Evolutionary conservation across 78 protist genomes (phyloP), one percentile per base, ranked within the genome.

Genomic region (Dictyostelium capitatum): DNA sequence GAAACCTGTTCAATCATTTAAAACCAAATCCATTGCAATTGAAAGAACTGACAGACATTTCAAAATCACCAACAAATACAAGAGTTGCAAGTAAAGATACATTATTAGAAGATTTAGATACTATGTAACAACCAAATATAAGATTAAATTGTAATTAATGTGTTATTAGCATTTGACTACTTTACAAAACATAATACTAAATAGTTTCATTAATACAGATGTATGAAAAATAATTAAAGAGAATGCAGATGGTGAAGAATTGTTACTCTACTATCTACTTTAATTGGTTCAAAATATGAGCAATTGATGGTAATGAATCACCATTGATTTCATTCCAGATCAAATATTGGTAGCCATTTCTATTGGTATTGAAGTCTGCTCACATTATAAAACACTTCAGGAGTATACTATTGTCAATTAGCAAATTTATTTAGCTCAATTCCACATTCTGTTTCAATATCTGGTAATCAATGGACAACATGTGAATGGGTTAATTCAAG

Each of bases 261-360:
- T 98, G 28, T 48, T 64, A 11, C n/a, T n/a, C n/a, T 57, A 82
- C 30, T 95, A 97, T 51, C 57, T 98, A 59, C 97, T 98, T 10
- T 99, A 98, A 82, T 84, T 98, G 47, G 99, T 98, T 43, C 99
- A 98, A 70, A 97, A 51, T 98, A 90, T 32, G 95, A 87, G n/a
- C 64, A 50, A 7, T 43, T 37, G 91, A 84, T 11, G 47, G 54
- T 3, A 56, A 57, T 47, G 82, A 87, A 19, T 65, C 82, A n/a
- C 84, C 84, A n/a, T 80, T 96, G 47, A 92, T 75, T 25, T 15
- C 57, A 41, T 96, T 96, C 65, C 80, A 64, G 96, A 17, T 64
- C 96, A 0, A 59, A 53, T 5, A 53, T 94, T 10, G 96, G 93
- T 15, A 77, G 80, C 72, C 62, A 50, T 79, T 41, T 94, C 70